phyloP scores from a whole-genome alignment of 1,284 basidiomycete species.

The Trichosporon sp. region DNA sequence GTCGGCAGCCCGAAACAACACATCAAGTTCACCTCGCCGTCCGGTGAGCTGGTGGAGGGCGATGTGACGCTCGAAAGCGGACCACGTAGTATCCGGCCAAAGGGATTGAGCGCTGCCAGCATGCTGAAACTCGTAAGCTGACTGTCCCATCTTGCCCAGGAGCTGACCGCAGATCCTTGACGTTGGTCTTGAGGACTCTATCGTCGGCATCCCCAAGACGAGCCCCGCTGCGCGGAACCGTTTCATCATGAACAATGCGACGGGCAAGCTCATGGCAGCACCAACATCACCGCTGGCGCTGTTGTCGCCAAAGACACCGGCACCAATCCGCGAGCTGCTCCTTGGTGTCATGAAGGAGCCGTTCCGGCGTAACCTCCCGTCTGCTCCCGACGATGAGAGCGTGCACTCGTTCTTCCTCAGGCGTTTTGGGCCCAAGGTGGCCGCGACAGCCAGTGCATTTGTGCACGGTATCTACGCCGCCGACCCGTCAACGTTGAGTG shows the following conservation, averaged over 20 bases:
- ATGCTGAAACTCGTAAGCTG: slow-evolving; percentile 72
- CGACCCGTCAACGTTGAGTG: slow-evolving; percentile 69
- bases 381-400: slow-evolving; percentile 62
- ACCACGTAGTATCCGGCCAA: slow-evolving; percentile 74
- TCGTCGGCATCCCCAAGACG: slow-evolving; percentile 37
- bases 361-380: slow-evolving; percentile 54
- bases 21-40: slow-evolving; percentile 28
- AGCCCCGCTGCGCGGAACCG: slow-evolving; percentile 46
- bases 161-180: slow-evolving; percentile 25
- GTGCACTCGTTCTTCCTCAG: slow-evolving; percentile 72
- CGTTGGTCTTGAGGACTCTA: slow-evolving; percentile 22
- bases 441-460: slow-evolving; percentile 74
- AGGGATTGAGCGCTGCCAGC: slow-evolving; percentile 53
- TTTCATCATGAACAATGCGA: slow-evolving; percentile 32
- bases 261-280: slow-evolving; percentile 2
- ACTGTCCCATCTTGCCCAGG: too few relatives aligned
- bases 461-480: slow-evolving; percentile 92
- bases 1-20: slow-evolving; percentile 60
- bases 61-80: slow-evolving; percentile 69
- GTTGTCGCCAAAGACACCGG: neutral
- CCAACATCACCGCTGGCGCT: slow-evolving; percentile 7
- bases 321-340: slow-evolving; percentile 48
- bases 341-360: slow-evolving; percentile 60
- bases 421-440: slow-evolving; percentile 68
- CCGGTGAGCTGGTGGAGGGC: slow-evolving; percentile 33